Evolutionary conservation across 306 rosid species (phyloP).

Genomic region (Fagus crenata): DNA sequence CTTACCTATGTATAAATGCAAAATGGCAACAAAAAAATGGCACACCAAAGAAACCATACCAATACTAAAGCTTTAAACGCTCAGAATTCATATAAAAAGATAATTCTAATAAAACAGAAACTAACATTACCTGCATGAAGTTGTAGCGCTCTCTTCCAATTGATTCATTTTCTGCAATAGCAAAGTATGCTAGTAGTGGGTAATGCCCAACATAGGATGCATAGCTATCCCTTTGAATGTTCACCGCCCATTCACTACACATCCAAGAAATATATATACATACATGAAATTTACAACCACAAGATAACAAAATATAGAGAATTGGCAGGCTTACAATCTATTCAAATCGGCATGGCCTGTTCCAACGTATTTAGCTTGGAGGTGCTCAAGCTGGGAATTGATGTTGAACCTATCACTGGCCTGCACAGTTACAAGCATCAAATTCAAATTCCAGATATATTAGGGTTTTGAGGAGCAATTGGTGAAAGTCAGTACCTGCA

Average conservation of each 20-base stretch:
- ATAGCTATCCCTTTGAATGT: conserved; percentile 96
- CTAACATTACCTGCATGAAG: conserved; percentile 77
- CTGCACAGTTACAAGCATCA: conserved; percentile 34
- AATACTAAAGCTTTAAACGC: not conserved
- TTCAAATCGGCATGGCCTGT: conserved; percentile 91
- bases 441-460: not conserved
- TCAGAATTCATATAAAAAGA: not conserved
- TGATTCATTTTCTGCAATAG: conserved; percentile 92
- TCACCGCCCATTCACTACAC: conserved; percentile 91
- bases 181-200: conserved; percentile 68
- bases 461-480: not conserved
- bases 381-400: conserved; percentile 94
- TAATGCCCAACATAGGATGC: conserved; percentile 92
- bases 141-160: conserved; percentile 89
- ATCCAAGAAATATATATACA: not conserved
- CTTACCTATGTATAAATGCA: not conserved
- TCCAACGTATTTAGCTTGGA: conserved; percentile 95
- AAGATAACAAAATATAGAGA: not conserved
- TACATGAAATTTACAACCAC: not conserved
- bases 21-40: not conserved
- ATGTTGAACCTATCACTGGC: conserved; percentile 97
- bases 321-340: conserved; percentile 61
- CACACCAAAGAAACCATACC: not conserved
- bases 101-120: not conserved
- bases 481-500: not conserved